These are phyloP conservation scores for Phialophora tarda DNA, from an alignment of 2,329 filamentous ascomycete genomes.

Conservation along the genomic window DNA sequence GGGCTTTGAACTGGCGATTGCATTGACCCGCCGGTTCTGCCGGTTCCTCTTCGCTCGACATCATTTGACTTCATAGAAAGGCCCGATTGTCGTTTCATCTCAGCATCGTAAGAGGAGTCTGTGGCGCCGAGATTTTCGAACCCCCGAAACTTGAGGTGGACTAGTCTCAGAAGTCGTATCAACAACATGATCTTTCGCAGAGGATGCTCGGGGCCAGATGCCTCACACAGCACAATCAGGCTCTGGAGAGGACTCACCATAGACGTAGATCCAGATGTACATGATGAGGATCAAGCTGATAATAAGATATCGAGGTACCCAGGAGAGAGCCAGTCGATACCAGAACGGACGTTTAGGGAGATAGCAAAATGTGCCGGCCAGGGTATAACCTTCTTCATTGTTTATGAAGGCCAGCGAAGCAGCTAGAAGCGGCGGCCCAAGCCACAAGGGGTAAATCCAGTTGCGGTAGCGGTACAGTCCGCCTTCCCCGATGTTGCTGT, in stretches of 20 bases:
- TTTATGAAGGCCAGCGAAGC: conserved; percentile 69
- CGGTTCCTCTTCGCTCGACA: conserved; percentile 6
- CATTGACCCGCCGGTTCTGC: not conserved
- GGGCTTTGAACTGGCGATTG: not conserved
- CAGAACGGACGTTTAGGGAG: conserved; percentile 70
- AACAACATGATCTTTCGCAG: not conserved
- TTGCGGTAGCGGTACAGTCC: conserved; percentile 72
- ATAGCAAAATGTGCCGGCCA: conserved; percentile 72
- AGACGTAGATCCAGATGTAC: conserved; percentile 72
- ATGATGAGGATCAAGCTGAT: conserved; percentile 67
- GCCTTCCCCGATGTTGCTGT: conserved; percentile 55
- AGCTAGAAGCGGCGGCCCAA: conserved; percentile 64
- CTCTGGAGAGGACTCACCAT: conserved; percentile 47
- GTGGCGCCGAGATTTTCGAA: conserved; percentile 37
- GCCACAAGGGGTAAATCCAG: conserved; percentile 63
- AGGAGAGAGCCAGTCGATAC: conserved; percentile 71
- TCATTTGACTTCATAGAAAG: conserved; percentile 12
- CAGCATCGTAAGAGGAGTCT: conserved; percentile 16
- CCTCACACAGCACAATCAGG: not conserved
- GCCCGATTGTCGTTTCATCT: conserved; percentile 17
- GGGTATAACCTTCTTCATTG: conserved; percentile 59
- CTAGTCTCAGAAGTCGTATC: not conserved
- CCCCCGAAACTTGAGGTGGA: conserved; percentile 56
- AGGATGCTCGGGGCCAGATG: not conserved
- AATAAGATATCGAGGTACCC: conserved; percentile 76